Percentiles rank a stretch among this genome's conserved stretches.
These are phyloP conservation scores for Fusarium virguliforme DNA, from an alignment of 2,329 filamentous ascomycete genomes.

Conservation along the genomic window DNA sequence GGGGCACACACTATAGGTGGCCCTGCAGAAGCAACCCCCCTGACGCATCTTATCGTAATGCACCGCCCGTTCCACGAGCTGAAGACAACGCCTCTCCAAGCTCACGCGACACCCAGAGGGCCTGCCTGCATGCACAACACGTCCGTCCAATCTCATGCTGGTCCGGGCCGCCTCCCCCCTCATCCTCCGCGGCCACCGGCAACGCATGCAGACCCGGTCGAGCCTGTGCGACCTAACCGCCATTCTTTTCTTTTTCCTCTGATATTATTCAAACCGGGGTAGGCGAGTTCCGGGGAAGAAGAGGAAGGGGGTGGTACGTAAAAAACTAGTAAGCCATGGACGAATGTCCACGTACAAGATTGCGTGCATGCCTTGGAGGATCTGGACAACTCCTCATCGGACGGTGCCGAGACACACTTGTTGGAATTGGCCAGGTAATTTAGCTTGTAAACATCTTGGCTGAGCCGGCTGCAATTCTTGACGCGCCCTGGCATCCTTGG, in stretches of 20 bases:
- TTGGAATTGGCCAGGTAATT: neutral
- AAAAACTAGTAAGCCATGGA: neutral
- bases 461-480: neutral
- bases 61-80: constrained; percentile 1
- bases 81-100: neutral
- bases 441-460: neutral
- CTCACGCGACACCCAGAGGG: constrained; percentile 20
- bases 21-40: neutral
- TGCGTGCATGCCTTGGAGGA: neutral
- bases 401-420: constrained; percentile 8
- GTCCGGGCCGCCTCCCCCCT: constrained; percentile 12
- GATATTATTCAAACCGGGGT: constrained; percentile 12
- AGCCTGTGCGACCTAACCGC: neutral
- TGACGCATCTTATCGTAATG: constrained; percentile 4
- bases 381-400: constrained; percentile 1
- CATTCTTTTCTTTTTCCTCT: neutral
- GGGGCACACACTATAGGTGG: constrained; percentile 25
- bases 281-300: constrained; percentile 7
- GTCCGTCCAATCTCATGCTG: constrained; percentile 22
- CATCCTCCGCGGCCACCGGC: constrained; percentile 15
- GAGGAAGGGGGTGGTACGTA: neutral
- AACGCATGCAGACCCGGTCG: constrained; percentile 29
- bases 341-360: neutral
- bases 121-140: constrained; percentile 14
- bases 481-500: constrained; percentile 8